These are phyloP conservation scores for Peronospora tabacina DNA, from an alignment of 352 stramenopile genomes.

Conservation along the genomic window DNA sequence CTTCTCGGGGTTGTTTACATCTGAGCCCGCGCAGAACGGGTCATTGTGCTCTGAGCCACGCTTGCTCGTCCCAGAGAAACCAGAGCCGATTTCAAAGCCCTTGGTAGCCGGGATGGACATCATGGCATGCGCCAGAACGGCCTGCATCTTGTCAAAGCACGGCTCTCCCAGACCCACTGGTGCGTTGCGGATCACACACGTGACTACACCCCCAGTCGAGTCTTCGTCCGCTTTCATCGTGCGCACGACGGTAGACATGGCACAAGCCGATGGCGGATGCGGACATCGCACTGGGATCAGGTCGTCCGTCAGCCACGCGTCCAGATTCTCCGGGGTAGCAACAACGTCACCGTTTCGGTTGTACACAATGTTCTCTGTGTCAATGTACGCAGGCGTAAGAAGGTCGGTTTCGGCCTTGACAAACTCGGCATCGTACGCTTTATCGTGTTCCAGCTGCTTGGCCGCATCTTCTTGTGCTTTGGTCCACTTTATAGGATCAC, in stretches of 20 bases:
- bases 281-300: constrained; percentile 92
- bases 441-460: constrained; percentile 56
- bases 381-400: constrained; percentile 84
- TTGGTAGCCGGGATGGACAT: constrained; percentile 98
- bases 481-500: constrained; percentile 58
- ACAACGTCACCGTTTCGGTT: constrained; percentile 72
- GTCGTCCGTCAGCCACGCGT: constrained; percentile 72
- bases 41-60: constrained; percentile 98
- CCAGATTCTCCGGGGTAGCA: constrained; percentile 39
- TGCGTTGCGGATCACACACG: constrained; percentile 95
- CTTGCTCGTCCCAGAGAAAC: constrained; percentile 93
- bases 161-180: constrained; percentile 94
- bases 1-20: constrained; percentile 39
- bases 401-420: constrained; percentile 49
- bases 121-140: constrained; percentile 96
- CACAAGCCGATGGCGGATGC: constrained; percentile 86
- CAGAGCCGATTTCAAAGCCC: constrained; percentile 96
- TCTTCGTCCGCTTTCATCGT: constrained; percentile 86
- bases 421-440: constrained; percentile 67
- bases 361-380: constrained; percentile 89
- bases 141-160: constrained; percentile 99
- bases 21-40: constrained; percentile 83
- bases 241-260: constrained; percentile 94
- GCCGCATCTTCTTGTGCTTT: constrained; percentile 30
- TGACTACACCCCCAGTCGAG: constrained; percentile 92